A percentile compares a stretch with the other conserved stretches of the same genome.
phyloP scores from a whole-genome alignment of 1,284 basidiomycete species.

The Marasmius sp. region DNA sequence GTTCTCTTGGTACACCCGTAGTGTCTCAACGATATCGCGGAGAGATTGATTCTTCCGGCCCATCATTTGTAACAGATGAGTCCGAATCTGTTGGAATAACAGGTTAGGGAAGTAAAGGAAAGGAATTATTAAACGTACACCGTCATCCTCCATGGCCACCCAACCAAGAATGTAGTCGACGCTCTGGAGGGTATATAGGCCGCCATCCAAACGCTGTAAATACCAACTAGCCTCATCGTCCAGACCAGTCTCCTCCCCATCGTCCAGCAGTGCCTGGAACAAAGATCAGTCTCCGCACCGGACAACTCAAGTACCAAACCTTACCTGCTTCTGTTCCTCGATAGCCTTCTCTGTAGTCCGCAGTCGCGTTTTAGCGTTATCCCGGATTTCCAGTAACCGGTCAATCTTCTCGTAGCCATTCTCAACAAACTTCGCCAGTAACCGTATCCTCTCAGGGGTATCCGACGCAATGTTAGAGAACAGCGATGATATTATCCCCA shows the following conservation, averaged over 20 bases:
- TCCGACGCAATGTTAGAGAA: constrained; percentile 91
- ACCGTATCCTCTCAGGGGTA: constrained; percentile 74
- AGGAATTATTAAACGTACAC: constrained; percentile 52
- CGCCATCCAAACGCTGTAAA: constrained; percentile 80
- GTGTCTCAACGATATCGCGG: constrained; percentile 62
- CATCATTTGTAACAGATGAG: constrained; percentile 76
- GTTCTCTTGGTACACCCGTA: constrained; percentile 71
- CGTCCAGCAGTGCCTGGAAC: constrained; percentile 50
- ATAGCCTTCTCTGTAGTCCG: constrained; percentile 63
- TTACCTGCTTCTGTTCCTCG: constrained; percentile 63
- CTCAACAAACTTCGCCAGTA: constrained; percentile 94
- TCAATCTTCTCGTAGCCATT: constrained; percentile 91
- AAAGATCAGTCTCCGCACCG: neutral
- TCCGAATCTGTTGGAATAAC: constrained; percentile 54
- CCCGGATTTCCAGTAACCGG: constrained; percentile 86
- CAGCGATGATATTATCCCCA: constrained; percentile 87
- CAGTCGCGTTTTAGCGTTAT: constrained; percentile 62
- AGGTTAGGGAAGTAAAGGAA: constrained; percentile 12
- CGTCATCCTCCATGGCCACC: constrained; percentile 98
- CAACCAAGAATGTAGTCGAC: constrained; percentile 94
- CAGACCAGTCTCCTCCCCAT: constrained; percentile 57
- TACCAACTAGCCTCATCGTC: constrained; percentile 82
- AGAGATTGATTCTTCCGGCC: constrained; percentile 68
- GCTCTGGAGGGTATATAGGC: constrained; percentile 87
- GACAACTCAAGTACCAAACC: neutral